Conservation (phyloP, 2,329 filamentous ascomycete species). For the Beauveria sp. region DNA sequence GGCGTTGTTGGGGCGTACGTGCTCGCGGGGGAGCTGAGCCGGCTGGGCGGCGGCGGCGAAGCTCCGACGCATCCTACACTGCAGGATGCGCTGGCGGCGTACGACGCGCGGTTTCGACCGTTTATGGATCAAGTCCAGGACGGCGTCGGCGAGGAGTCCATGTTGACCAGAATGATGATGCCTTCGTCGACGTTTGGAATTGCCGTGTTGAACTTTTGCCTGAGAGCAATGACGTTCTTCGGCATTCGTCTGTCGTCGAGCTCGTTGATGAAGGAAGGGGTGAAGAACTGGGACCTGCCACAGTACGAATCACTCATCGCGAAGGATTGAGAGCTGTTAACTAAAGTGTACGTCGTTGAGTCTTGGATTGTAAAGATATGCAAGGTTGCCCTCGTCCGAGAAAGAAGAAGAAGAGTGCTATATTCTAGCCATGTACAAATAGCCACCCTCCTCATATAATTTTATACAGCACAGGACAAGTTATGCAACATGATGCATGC, state of each 20-base stretch:
- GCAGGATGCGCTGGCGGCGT: conserved; percentile 29
- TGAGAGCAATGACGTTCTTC: conserved; percentile 6
- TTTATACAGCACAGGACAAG: too few species aligned
- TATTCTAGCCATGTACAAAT: too few species aligned
- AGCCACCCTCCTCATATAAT: too few species aligned
- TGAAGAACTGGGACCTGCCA: conserved; percentile 10
- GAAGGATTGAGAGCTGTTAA: not conserved
- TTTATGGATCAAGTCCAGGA: conserved; percentile 32
- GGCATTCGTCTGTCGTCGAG: conserved; percentile 5
- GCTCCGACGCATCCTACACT: conserved; percentile 15
- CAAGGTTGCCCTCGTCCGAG: too few species aligned
- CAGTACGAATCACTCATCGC: not conserved
- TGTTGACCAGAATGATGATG: not conserved
- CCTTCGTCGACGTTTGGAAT: conserved; percentile 7
- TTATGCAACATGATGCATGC: too few species aligned
- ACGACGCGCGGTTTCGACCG: conserved; percentile 37
- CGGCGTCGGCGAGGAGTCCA: conserved; percentile 8
- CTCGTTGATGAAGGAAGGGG: conserved; percentile 9
- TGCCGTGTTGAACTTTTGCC: not conserved
- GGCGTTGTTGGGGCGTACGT: conserved; percentile 46
- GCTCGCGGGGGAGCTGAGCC: conserved; percentile 44
- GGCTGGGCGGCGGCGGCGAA: conserved; percentile 1
- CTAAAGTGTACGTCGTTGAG: too few species aligned
- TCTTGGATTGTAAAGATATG: too few species aligned
- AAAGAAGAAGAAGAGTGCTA: too few species aligned